phyloP scores from a whole-genome alignment of 177 flowering plant species.

The Tripterygium wilfordii region DNA sequence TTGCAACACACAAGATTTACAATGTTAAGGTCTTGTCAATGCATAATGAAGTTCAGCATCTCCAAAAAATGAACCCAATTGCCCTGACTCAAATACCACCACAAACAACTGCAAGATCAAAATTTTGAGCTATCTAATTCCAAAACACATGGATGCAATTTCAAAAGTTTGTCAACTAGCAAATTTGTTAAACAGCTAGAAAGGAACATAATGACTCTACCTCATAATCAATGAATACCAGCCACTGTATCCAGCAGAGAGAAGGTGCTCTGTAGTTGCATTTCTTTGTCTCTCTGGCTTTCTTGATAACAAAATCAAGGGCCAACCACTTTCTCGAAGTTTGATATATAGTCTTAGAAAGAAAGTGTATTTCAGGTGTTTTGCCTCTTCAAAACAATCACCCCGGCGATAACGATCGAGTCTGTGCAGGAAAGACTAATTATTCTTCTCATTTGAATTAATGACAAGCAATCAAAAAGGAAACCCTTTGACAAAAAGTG shows the following conservation, averaged over 20 bases:
- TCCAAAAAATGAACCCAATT: no score
- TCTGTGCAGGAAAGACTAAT: slow-evolving; percentile 23
- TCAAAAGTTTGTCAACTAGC: no score
- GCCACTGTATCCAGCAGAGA: slow-evolving; percentile 45
- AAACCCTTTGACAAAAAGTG: no score
- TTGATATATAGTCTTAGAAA: slow-evolving; percentile 25
- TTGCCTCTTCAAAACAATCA: slow-evolving; percentile 23
- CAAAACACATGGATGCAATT: no score
- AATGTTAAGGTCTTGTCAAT: no score
- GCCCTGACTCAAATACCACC: neutral
- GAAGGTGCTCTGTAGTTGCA: slow-evolving; percentile 32
- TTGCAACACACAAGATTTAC: no score
- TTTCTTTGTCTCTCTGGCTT: slow-evolving; percentile 37
- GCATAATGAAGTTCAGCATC: no score
- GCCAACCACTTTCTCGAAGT: slow-evolving; percentile 50
- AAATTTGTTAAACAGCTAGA: neutral
- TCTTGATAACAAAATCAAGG: slow-evolving; percentile 48
- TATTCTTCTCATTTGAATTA: no score
- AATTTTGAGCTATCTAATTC: neutral
- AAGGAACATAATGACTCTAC: slow-evolving; percentile 19
- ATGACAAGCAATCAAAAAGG: no score
- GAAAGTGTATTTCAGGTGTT: slow-evolving; percentile 13
- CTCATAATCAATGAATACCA: slow-evolving; percentile 71
- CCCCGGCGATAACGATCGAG: slow-evolving; percentile 7
- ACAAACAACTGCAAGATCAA: neutral